Percentiles rank a stretch among this genome's conserved stretches.
These are phyloP conservation scores for Paramyrothecium sp. DNA, from an alignment of 2,329 filamentous ascomycete species.

Conservation along the genomic window DNA sequence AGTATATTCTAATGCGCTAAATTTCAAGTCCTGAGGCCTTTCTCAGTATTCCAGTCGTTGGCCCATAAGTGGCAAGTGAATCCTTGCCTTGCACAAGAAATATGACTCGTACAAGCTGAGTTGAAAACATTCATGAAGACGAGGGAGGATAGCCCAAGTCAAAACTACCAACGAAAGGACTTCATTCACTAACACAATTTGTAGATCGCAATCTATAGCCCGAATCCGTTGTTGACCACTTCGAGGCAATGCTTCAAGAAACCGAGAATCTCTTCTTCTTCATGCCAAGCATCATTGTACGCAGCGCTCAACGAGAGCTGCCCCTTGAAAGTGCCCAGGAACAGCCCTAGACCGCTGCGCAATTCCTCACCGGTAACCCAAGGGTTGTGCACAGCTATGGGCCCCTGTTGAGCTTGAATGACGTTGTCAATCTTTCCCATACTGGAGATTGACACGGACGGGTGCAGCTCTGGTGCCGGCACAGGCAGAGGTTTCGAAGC, in stretches of 20 bases:
- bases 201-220: not conserved
- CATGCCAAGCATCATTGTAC: constrained; percentile 43
- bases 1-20: too few relatives aligned
- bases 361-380: constrained; percentile 47
- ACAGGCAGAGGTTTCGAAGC: constrained; percentile 13
- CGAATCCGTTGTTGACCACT: constrained; percentile 4
- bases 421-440: constrained; percentile 33
- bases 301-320: constrained; percentile 34
- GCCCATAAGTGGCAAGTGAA: too few relatives aligned
- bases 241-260: constrained; percentile 19
- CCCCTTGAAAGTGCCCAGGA: constrained; percentile 35
- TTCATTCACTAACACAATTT: too few relatives aligned
- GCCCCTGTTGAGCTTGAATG: constrained; percentile 21
- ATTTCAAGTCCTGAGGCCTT: too few relatives aligned
- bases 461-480: constrained; percentile 19
- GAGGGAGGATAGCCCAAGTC: too few relatives aligned
- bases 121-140: too few relatives aligned
- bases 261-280: constrained; percentile 8
- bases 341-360: constrained; percentile 34
- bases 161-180: too few relatives aligned
- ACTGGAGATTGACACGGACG: constrained; percentile 30
- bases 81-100: too few relatives aligned
- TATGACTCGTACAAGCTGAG: too few relatives aligned
- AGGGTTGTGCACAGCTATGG: constrained; percentile 26
- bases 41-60: too few relatives aligned